Evolutionary conservation across 2,329 filamentous ascomycete genomes (phyloP).

Genomic region (Cladophialophora yegresii): DNA sequence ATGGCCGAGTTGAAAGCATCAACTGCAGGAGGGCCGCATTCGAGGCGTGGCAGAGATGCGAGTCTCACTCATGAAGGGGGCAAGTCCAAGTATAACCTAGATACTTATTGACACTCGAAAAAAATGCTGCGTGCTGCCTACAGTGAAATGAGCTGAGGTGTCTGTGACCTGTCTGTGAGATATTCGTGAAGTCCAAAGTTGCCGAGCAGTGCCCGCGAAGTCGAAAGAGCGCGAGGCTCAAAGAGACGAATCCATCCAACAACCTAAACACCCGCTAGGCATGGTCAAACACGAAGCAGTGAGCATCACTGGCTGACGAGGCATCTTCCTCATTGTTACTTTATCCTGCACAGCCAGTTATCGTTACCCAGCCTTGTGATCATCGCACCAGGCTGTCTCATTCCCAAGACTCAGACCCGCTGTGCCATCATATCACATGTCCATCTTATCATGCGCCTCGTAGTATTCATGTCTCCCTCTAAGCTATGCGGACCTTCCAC

Average conservation of each 20-base stretch:
- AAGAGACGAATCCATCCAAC: not conserved
- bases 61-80: not conserved
- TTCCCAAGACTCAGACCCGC: not conserved
- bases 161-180: not conserved
- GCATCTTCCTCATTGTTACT: not conserved
- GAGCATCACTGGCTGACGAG: not conserved
- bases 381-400: slow-evolving; percentile 10
- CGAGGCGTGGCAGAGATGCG: not conserved
- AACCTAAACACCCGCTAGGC: not conserved
- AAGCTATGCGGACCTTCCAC: slow-evolving; percentile 62
- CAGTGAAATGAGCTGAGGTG: not conserved
- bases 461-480: slow-evolving; percentile 41
- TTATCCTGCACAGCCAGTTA: not conserved
- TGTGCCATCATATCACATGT: not conserved
- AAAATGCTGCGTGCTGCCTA: not conserved
- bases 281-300: not conserved
- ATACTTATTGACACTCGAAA: not conserved
- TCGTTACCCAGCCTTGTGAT: slow-evolving; percentile 12
- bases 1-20: slow-evolving; percentile 18
- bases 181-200: not conserved
- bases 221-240: not conserved
- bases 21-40: not conserved
- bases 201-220: not conserved
- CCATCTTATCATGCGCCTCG: slow-evolving; percentile 10
- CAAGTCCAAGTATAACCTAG: not conserved